Base-by-base conservation (phyloP, 345 rosid species). In the Zanthoxylum bungeanum region DNA sequence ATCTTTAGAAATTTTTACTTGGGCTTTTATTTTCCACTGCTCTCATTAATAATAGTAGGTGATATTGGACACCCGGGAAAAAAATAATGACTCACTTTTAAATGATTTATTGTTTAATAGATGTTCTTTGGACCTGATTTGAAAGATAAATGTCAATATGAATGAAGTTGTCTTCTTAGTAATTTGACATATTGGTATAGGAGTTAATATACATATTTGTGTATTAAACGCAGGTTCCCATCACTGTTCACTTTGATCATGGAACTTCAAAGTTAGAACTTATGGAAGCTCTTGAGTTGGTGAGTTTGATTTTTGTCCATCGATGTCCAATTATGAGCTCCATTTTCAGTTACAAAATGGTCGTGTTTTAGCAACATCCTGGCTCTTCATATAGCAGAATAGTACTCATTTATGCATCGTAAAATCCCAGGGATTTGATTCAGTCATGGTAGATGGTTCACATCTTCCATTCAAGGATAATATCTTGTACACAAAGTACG, bases 391-490 rank as follows among this genome's bases (percentile, higher is more conserved):
- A 8, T 66, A 25, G 36, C 9, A n/a, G 53, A 31, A 12, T n/a
- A 9, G 33, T 70, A 64, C 31, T 33, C 34, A 59, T 69, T 68
- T 64, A 40, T 73, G 52, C n/a, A 61, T 73, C 63, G 44, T 36
- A 49, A 46, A 31, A 42, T 65, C 59, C 56, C 80, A 94, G 98
- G 97, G 97, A 74, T 90, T 92, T 72, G 89, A 92, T 80, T 94
- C 98, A 16, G 86, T 94, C 46, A 94, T 92, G 98, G 97, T 84
- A 69, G 97, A 94, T 77, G 98, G 93, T 73, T 94, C 98, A 40
- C 92, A 92, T 85, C 98, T 94, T 71, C 74, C 93, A 71, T 85
- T 86, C 76, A 70, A 85, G 68, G 93, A 92, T 64, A 92, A 94
- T 64, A 85, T 90, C 64, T 82, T 90, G 9, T 89, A 79, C 85